Percentiles rank a stretch among this genome's conserved stretches.
phyloP scores from a whole-genome alignment of 2,329 filamentous ascomycete species.

The Fusarium agapanthi region DNA sequence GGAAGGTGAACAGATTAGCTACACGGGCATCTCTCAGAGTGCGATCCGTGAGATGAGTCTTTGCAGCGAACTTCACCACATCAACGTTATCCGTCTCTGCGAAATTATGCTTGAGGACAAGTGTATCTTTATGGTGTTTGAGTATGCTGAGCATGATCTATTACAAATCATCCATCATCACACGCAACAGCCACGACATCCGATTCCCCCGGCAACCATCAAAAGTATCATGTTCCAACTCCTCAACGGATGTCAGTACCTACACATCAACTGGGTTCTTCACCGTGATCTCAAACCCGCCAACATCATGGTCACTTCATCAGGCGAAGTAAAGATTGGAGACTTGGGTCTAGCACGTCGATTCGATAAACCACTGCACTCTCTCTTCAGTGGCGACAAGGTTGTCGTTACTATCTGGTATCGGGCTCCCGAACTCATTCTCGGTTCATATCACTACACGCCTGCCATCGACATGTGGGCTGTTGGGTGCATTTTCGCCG shows the following conservation, averaged over 20 bases:
- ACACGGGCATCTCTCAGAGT: conserved; percentile 97
- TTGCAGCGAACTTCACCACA: conserved; percentile 88
- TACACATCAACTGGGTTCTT: conserved; percentile 96
- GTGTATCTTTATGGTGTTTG: conserved; percentile 99
- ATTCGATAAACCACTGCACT: conserved; percentile 93
- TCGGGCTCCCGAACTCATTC: conserved; percentile 89
- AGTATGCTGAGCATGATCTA: conserved; percentile 97
- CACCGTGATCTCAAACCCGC: conserved; percentile 97
- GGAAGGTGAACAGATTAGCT: conserved; percentile 92
- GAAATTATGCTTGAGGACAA: conserved; percentile 99
- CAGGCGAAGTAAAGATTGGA: conserved; percentile 91
- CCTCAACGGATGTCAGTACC: conserved; percentile 91
- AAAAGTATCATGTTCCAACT: conserved; percentile 97
- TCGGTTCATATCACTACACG: conserved; percentile 95
- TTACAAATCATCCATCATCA: conserved; percentile 99
- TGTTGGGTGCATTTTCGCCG: conserved; percentile 96
- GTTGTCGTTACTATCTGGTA: conserved; percentile 99
- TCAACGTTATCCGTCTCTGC: conserved; percentile 88
- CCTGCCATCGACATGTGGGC: conserved; percentile 98
- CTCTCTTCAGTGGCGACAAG: conserved; percentile 92
- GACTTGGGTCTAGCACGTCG: conserved; percentile 91
- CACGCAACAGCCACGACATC: conserved; percentile 85
- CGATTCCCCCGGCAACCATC: conserved; percentile 87
- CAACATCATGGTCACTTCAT: conserved; percentile 97
- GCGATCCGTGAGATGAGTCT: conserved; percentile 97